These are phyloP conservation scores for Carnegiea gigantea DNA, from an alignment of 179 eudicot genomes.

Conservation along the genomic window DNA sequence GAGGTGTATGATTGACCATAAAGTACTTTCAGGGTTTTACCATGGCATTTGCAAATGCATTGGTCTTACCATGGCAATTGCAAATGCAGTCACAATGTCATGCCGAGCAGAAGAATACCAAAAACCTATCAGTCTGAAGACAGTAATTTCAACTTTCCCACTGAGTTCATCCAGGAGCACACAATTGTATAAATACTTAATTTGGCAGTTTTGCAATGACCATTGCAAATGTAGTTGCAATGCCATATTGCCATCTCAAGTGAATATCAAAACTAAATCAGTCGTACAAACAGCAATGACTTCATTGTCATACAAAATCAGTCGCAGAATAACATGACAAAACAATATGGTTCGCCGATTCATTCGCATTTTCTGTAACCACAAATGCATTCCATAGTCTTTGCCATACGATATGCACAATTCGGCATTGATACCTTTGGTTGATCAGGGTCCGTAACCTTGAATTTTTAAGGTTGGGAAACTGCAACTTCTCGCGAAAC, in stretches of 20 bases:
- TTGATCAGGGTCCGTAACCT: constrained; percentile 86
- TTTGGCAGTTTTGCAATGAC: not conserved
- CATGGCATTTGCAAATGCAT: not conserved
- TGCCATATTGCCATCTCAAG: not conserved
- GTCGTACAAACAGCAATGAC: not conserved
- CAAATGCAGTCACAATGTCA: not conserved
- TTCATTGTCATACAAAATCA: not conserved
- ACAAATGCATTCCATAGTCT: no score
- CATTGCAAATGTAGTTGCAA: not conserved
- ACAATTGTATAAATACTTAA: not conserved
- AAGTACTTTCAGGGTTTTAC: not conserved
- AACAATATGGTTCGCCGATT: not conserved
- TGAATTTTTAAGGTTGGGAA: constrained; percentile 82
- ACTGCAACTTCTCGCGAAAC: constrained; percentile 92
- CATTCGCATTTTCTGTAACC: not conserved
- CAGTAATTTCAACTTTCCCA: not conserved
- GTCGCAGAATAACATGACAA: not conserved
- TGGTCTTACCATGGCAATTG: not conserved
- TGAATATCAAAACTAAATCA: not conserved
- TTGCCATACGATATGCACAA: not conserved
- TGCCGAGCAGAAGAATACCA: not conserved
- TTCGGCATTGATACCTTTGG: constrained; percentile 56
- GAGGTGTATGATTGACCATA: not conserved
- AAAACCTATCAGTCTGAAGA: not conserved
- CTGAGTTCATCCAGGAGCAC: not conserved